Base-by-base conservation (phyloP, 1,139 yeast genomes). In the Candida glucosophila region DNA sequence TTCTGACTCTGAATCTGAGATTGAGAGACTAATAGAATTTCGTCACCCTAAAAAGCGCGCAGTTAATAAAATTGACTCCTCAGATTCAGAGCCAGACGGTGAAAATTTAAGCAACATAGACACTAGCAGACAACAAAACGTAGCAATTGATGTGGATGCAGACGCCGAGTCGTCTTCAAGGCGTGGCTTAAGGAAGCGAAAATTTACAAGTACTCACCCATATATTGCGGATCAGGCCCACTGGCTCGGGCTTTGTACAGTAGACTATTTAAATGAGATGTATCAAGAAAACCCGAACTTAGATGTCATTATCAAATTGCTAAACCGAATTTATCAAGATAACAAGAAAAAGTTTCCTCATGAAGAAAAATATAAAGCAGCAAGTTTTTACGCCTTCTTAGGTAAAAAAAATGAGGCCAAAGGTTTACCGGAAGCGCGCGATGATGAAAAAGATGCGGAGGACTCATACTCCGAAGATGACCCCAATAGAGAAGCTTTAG, bases 171-270 rank as follows among this genome's bases (percentile, higher is more conserved):
- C n/a, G n/a, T n/a, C n/a, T n/a, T n/a, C n/a, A n/a, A 33, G 58
- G 25, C 36, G 70, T 29, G 61, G 65, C 5, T 42, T 65, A 12
- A 43, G 72, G 5, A 60, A 61, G 36, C 41, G 72, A 15, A 64
- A 58, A 24, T 65, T 65, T 35, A 57, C 70, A 2, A 58, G 66
- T 39, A 53, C 67, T 2, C 68, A 63, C 39, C 72, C 72, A 0
- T 65, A 65, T 34, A 36, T 65, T 13, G 64, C 68, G 3, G 72
- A 65, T 34, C 67, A 62, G 33, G 68, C 67, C 3, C 65, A 60
- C 32, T 64, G 63, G 47, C 44, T 65, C 24, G 70, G 65, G 1
- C 43, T 65, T 7, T 49, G 65, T 6, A 47, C 53, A 23, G 41
- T 50, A 3, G 54, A 52, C 17, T 52, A 55, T 27, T 43, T 64